These are phyloP conservation scores for Meira miltonrushii DNA, from an alignment of 1,284 basidiomycete genomes.

Conservation along the genomic window DNA sequence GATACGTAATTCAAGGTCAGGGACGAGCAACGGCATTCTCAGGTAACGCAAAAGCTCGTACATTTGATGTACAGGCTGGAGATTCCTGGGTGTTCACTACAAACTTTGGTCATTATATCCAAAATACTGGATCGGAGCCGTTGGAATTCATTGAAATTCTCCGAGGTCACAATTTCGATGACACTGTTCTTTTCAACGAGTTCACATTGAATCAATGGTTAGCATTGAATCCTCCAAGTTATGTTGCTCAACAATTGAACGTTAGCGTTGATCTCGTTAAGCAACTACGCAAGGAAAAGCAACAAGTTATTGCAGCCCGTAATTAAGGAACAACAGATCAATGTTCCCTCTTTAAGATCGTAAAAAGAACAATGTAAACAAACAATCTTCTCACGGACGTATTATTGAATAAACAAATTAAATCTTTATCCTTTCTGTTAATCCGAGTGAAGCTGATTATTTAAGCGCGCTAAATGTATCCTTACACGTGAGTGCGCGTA, in stretches of 20 bases:
- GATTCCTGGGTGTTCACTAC: slow-evolving; percentile 3
- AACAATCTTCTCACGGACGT: too few relatives aligned
- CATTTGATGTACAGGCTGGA: slow-evolving; percentile 60
- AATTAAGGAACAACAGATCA: too few relatives aligned
- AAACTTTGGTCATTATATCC: slow-evolving; percentile 62
- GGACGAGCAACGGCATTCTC: slow-evolving; percentile 20
- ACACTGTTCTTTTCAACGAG: slow-evolving; percentile 16
- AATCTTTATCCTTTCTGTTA: too few relatives aligned
- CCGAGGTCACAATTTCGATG: slow-evolving; percentile 53
- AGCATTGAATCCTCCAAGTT: slow-evolving; percentile 18
- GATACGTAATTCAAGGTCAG: slow-evolving; percentile 18
- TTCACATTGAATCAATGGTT: slow-evolving; percentile 23
- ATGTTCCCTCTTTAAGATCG: too few relatives aligned
- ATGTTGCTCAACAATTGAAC: slow-evolving; percentile 9
- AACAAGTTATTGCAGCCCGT: too few relatives aligned
- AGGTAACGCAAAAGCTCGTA: slow-evolving; percentile 59
- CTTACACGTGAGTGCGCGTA: too few relatives aligned
- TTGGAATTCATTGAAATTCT: slow-evolving; percentile 65
- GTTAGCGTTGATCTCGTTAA: too few relatives aligned
- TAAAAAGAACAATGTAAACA: too few relatives aligned
- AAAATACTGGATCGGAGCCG: slow-evolving; percentile 65
- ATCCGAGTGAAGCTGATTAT: too few relatives aligned
- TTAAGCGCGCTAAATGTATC: too few relatives aligned
- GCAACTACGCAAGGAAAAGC: too few relatives aligned
- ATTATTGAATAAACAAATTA: too few relatives aligned